phyloP scores from a whole-genome alignment of 441 rosid species.

The Eutrema salsugineum region DNA sequence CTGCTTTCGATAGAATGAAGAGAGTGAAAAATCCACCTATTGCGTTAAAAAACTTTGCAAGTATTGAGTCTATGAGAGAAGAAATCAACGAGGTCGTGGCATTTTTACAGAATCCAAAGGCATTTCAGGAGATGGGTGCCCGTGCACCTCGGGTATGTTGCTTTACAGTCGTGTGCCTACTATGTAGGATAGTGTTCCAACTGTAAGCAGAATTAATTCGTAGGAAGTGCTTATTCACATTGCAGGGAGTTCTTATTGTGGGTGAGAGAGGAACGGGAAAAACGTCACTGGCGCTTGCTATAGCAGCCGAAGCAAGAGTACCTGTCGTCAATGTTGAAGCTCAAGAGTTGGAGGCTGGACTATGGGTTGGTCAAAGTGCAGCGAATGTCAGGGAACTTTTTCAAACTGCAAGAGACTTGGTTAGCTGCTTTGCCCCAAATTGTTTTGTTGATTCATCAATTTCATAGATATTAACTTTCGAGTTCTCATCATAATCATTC shows the following conservation, averaged over 20 bases:
- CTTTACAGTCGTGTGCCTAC: slow-evolving; percentile 17
- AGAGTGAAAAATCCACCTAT: slow-evolving; percentile 98
- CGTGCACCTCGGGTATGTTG: slow-evolving; percentile 88
- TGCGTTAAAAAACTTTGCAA: slow-evolving; percentile 82
- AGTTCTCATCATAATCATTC: slow-evolving; percentile 2
- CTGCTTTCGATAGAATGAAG: slow-evolving; percentile 94
- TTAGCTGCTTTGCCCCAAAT: slow-evolving; percentile 25
- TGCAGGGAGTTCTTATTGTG: slow-evolving; percentile 97
- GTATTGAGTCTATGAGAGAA: slow-evolving; percentile 95
- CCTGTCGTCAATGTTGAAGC: slow-evolving; percentile 92
- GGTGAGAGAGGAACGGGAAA: slow-evolving; percentile 99
- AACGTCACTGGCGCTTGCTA: slow-evolving; percentile 90
- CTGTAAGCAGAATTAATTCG: not conserved
- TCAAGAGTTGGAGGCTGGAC: slow-evolving; percentile 95
- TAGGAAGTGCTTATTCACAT: slow-evolving; percentile 15
- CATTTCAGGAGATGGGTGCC: slow-evolving; percentile 98
- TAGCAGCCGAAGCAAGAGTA: slow-evolving; percentile 97
- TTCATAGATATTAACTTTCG: not conserved
- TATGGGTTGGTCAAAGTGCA: slow-evolving; percentile 99
- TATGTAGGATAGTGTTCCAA: slow-evolving; percentile 1
- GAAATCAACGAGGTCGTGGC: slow-evolving; percentile 98
- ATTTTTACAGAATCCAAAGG: slow-evolving; percentile 87
- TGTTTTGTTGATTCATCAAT: slow-evolving; percentile 13
- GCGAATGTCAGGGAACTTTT: slow-evolving; percentile 97
- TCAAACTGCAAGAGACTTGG: slow-evolving; percentile 98